phyloP scores from a whole-genome alignment of 805 yeast genomes.

The Metschnikowia arizonensis region DNA sequence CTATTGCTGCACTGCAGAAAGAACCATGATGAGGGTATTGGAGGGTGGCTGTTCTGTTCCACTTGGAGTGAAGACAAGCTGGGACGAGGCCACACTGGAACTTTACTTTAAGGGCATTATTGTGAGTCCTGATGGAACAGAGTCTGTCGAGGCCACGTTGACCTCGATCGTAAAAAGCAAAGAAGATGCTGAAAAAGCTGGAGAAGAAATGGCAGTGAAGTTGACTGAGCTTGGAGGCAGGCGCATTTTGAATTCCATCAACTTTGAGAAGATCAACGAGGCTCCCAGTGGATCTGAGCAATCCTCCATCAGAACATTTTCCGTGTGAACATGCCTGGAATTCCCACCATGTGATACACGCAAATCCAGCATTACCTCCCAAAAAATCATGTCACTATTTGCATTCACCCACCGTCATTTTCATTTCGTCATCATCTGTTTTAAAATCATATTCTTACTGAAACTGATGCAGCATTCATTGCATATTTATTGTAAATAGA shows the following conservation, averaged over 20 bases:
- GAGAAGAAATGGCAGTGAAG: constrained; percentile 61
- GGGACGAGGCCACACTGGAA: constrained; percentile 37
- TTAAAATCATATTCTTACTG: neutral
- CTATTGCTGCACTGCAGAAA: constrained; percentile 79
- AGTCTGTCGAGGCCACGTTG: constrained; percentile 56
- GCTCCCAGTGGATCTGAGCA: constrained; percentile 21
- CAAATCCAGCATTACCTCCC: neutral
- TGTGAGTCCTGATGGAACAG: constrained; percentile 77
- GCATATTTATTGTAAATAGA: constrained; percentile 3
- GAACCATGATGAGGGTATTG: constrained; percentile 77
- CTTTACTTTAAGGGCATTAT: constrained; percentile 67
- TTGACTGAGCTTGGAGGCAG: constrained; percentile 79
- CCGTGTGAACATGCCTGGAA: constrained; percentile 1
- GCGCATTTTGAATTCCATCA: constrained; percentile 72
- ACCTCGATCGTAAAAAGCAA: constrained; percentile 36
- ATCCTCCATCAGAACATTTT: constrained; percentile 2
- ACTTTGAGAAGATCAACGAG: constrained; percentile 58
- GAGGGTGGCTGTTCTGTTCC: constrained; percentile 99
- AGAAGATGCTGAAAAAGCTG: constrained; percentile 66
- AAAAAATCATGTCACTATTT: constrained; percentile 2
- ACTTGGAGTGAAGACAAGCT: constrained; percentile 77
- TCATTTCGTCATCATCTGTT: constrained; percentile 6
- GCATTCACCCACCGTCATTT: constrained; percentile 4
- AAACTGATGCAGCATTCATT: constrained; percentile 3
- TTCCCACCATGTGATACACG: neutral